These are phyloP conservation scores for Fomitopsis pinicola DNA, from an alignment of 1,284 basidiomycete genomes.

Conservation along the genomic window DNA sequence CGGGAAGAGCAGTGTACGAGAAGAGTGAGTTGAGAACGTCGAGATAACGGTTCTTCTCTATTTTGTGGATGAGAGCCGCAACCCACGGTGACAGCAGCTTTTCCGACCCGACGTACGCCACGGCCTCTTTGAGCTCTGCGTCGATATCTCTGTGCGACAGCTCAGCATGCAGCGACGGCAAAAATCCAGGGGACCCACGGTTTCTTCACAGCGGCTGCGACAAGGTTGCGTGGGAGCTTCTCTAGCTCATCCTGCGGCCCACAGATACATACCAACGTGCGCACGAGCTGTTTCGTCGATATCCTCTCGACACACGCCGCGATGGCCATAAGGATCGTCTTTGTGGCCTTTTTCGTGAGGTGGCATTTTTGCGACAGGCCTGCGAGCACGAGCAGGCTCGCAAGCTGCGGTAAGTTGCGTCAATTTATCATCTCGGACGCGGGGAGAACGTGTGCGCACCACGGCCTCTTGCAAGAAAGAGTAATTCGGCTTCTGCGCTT, in stretches of 20 bases:
- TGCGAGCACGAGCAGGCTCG: constrained; percentile 66
- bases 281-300: constrained; percentile 49
- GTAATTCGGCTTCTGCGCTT: constrained; percentile 14
- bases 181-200: constrained; percentile 33
- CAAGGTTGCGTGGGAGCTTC: constrained; percentile 36
- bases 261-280: constrained; percentile 55
- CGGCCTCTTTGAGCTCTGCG: constrained; percentile 39
- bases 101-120: constrained; percentile 50
- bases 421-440: neutral
- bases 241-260: constrained; percentile 51
- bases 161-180: constrained; percentile 6
- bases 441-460: constrained; percentile 33
- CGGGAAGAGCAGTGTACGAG: constrained; percentile 34
- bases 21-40: constrained; percentile 43
- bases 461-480: constrained; percentile 43
- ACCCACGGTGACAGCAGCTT: constrained; percentile 56
- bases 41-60: constrained; percentile 36
- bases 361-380: constrained; percentile 61
- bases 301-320: constrained; percentile 45
- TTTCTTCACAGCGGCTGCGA: constrained; percentile 38
- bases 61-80: constrained; percentile 39
- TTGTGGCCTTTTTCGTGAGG: constrained; percentile 52
- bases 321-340: constrained; percentile 54
- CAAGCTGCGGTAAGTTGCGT: constrained; percentile 43
- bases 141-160: constrained; percentile 41